phyloP scores from a whole-genome alignment of 257 asterid genomes.

The Forsythia viridissima region DNA sequence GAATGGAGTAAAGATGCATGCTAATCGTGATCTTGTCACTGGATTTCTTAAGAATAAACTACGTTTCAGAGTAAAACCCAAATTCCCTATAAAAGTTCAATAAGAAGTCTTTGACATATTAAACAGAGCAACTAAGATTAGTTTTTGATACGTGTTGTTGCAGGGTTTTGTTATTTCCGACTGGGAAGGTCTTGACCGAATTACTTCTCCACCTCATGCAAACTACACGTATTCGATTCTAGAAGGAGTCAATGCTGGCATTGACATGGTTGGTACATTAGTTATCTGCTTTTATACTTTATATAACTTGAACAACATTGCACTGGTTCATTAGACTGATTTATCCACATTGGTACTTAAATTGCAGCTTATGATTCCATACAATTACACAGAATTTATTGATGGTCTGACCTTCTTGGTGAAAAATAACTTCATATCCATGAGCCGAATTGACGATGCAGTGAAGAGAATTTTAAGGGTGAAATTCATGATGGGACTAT shows the following conservation, averaged over 20 bases:
- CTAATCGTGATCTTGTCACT: conserved; percentile 64
- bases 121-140: background rate
- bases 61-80: conserved; percentile 44
- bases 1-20: conserved; percentile 75
- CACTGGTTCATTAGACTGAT: background rate
- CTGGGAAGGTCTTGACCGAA: conserved; percentile 41
- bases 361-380: conserved; percentile 72
- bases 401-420: conserved; percentile 55
- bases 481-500: conserved; percentile 67
- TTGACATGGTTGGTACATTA: conserved; percentile 41
- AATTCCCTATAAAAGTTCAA: background rate
- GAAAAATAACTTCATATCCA: conserved; percentile 42
- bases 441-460: conserved; percentile 72
- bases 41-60: conserved; percentile 58
- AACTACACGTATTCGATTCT: conserved; percentile 46
- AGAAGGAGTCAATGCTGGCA: conserved; percentile 43
- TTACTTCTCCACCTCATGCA: conserved; percentile 40
- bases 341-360: background rate
- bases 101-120: background rate
- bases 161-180: conserved; percentile 56
- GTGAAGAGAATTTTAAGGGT: conserved; percentile 65
- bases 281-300: background rate
- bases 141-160: background rate
- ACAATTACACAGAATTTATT: conserved; percentile 56
- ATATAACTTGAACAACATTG: background rate